Evolutionary conservation across 1,139 yeast species (phyloP).

Genomic region (Pichia sp.): DNA sequence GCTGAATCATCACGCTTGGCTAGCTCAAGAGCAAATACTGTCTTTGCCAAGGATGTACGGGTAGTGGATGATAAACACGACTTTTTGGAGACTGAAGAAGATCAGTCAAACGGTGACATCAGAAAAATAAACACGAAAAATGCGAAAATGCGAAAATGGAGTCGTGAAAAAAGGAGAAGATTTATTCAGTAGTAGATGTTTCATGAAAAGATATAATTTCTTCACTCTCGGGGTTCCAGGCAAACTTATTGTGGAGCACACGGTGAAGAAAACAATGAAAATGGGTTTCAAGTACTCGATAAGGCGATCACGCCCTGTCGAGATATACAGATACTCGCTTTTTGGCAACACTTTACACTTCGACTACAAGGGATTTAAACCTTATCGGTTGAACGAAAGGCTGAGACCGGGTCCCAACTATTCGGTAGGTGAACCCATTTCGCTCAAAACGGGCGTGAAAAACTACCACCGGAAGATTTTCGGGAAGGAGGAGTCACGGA

Average conservation of each 20-base stretch:
- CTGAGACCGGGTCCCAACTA: constrained; percentile 3
- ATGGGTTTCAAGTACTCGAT: not conserved
- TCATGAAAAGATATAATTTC: too few species aligned
- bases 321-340: constrained; percentile 11
- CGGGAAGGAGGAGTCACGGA: constrained; percentile 10
- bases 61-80: too few species aligned
- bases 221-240: too few species aligned
- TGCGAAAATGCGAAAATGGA: not conserved
- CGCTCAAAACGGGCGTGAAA: not conserved
- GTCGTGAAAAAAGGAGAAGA: not conserved
- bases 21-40: too few species aligned
- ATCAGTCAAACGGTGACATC: not conserved
- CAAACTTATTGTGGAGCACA: too few species aligned
- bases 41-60: too few species aligned
- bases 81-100: too few species aligned
- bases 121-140: not conserved
- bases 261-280: not conserved
- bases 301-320: not conserved
- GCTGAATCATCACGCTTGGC: not conserved
- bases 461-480: not conserved
- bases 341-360: not conserved
- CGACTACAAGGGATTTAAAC: constrained; percentile 2
- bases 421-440: not conserved
- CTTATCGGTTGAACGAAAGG: constrained; percentile 2
- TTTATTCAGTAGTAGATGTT: too few species aligned